Conservation (phyloP, 2,329 filamentous ascomycete species). For the Amphichorda felina region DNA sequence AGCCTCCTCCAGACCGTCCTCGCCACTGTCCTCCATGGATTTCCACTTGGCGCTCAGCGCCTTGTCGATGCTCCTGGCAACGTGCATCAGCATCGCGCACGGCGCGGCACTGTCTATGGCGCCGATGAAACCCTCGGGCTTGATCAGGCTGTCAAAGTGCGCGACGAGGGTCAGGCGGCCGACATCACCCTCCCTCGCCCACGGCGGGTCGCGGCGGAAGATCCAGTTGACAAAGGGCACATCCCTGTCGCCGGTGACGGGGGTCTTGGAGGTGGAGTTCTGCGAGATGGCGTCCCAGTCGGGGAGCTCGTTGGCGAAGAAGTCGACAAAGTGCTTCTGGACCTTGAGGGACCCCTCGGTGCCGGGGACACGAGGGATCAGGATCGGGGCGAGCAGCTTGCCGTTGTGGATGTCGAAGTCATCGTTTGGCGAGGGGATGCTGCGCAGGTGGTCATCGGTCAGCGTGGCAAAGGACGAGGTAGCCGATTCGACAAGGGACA, state of each 20-base stretch:
- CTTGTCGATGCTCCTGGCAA: conserved; percentile 66
- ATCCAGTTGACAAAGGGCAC: conserved; percentile 84
- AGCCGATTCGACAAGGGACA: conserved; percentile 12
- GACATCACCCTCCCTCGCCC: conserved; percentile 58
- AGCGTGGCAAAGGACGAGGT: conserved; percentile 34
- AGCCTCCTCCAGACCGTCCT: conserved; percentile 54
- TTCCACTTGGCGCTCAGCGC: conserved; percentile 77
- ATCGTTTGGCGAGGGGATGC: conserved; percentile 57
- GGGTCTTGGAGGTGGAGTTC: conserved; percentile 80
- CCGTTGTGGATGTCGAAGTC: conserved; percentile 74
- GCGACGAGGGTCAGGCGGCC: conserved; percentile 77
- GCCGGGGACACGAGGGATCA: conserved; percentile 80
- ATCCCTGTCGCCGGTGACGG: conserved; percentile 55
- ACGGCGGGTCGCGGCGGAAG: conserved; percentile 78
- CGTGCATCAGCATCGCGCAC: conserved; percentile 87
- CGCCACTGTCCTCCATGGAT: conserved; percentile 50
- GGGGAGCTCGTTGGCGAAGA: conserved; percentile 65
- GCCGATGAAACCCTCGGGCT: conserved; percentile 78
- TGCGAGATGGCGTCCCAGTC: conserved; percentile 74
- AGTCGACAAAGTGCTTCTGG: conserved; percentile 72
- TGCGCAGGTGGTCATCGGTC: conserved; percentile 61
- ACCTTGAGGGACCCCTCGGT: conserved; percentile 63
- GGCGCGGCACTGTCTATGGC: conserved; percentile 90
- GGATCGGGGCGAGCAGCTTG: conserved; percentile 70
- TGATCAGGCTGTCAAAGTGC: conserved; percentile 82